These are phyloP conservation scores for Plantago major DNA, from an alignment of 257 asterid genomes.

Conservation along the genomic window DNA sequence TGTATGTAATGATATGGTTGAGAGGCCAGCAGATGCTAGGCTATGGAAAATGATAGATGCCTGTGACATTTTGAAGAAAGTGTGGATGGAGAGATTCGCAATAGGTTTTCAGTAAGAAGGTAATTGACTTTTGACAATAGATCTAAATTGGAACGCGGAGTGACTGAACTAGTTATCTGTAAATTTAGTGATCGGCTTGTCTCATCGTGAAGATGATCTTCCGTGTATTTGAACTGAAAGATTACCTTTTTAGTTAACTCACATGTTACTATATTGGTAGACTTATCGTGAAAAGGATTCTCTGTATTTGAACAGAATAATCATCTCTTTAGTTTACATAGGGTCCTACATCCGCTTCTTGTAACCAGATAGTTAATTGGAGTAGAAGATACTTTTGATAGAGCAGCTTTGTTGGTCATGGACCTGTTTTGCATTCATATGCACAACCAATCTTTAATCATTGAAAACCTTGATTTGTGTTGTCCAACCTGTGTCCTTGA, in stretches of 20 bases:
- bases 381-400: not conserved
- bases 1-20: not conserved
- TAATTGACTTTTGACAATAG: too few species aligned
- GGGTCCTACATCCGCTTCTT: not conserved
- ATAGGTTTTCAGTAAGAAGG: too few species aligned
- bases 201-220: too few species aligned
- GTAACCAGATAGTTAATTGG: not conserved
- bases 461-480: conserved; percentile 1
- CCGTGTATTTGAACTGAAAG: not conserved
- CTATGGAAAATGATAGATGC: not conserved
- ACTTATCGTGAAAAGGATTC: not conserved
- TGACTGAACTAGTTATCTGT: too few species aligned
- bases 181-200: too few species aligned
- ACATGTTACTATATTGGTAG: not conserved
- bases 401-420: not conserved
- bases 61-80: too few species aligned
- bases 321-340: not conserved
- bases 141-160: too few species aligned
- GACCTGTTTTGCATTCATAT: not conserved
- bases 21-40: not conserved
- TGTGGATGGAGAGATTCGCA: too few species aligned
- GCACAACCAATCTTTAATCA: not conserved
- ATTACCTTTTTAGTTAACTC: not conserved
- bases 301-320: not conserved
- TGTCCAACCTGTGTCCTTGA: conserved; percentile 6